phyloP scores from a whole-genome alignment of 1,139 yeast species.

The Blastobotrys capitulatus region DNA sequence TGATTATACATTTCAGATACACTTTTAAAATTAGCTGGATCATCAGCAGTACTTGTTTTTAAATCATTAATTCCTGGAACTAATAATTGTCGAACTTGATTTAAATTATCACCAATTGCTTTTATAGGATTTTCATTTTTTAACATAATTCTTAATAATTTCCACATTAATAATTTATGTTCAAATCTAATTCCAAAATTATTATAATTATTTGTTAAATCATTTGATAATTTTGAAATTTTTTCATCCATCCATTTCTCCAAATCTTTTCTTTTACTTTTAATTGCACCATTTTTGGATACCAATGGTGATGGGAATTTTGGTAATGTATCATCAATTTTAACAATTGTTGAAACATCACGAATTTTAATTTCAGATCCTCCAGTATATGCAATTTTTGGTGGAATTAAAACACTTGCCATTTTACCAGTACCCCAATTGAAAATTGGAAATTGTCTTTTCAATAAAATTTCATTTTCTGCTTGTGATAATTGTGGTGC shows the following conservation, averaged over 20 bases:
- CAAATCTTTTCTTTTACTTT: conserved; percentile 56
- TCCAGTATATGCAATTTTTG: conserved; percentile 28
- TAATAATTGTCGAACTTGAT: conserved; percentile 20
- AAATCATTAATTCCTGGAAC: conserved; percentile 21
- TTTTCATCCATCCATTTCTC: conserved; percentile 53
- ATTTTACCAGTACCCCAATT: conserved; percentile 56
- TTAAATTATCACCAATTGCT: conserved; percentile 16
- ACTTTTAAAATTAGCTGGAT: conserved; percentile 20
- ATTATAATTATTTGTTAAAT: conserved; percentile 12
- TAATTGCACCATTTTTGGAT: conserved; percentile 33
- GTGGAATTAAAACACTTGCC: conserved; percentile 44
- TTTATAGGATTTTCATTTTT: conserved; percentile 22
- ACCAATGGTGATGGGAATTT: conserved; percentile 62
- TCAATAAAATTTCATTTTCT: conserved; percentile 30
- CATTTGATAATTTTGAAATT: conserved; percentile 23
- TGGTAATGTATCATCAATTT: conserved; percentile 25
- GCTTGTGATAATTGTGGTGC: conserved; percentile 14
- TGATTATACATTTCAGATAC: conserved; percentile 25
- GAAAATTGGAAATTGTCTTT: conserved; percentile 72
- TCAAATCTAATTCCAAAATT: conserved; percentile 14
- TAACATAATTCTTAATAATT: conserved; percentile 26
- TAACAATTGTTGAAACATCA: conserved; percentile 29
- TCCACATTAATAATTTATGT: conserved; percentile 31
- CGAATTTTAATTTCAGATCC: conserved; percentile 29
- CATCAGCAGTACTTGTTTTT: conserved; percentile 15